A percentile compares a stretch with the other conserved stretches of the same genome.
Evolutionary conservation across 306 rosid species (phyloP).

Genomic region (Rosa chinensis): DNA sequence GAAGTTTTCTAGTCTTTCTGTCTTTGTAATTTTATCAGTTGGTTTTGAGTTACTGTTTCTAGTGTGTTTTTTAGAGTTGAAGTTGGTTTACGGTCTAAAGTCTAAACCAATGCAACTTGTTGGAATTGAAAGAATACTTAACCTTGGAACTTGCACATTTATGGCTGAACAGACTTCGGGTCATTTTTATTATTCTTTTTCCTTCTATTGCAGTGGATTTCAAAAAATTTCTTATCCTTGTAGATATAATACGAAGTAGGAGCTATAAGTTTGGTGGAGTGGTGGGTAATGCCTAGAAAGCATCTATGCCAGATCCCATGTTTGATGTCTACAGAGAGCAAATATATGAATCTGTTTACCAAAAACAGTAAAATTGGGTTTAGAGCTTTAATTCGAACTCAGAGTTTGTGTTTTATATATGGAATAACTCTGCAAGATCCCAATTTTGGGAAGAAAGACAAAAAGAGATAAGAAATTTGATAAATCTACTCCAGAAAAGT

Average conservation of each 20-base stretch:
- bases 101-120: background rate
- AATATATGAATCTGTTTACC: background rate
- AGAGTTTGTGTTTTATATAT: background rate
- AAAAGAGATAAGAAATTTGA: background rate
- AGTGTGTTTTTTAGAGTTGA: background rate
- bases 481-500: background rate
- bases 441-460: background rate
- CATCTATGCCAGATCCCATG: background rate
- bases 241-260: background rate
- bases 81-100: background rate
- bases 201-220: background rate
- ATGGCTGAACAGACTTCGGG: background rate
- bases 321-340: background rate
- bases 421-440: background rate
- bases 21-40: background rate
- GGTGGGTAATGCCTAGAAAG: background rate
- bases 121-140: background rate
- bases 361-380: background rate
- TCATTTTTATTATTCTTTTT: background rate
- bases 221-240: background rate
- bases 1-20: background rate
- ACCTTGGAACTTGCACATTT: background rate
- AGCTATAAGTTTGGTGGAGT: background rate
- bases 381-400: background rate
- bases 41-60: background rate